Evolutionary conservation across 345 rosid species (phyloP).

Genomic region (Arabidopsis suecica): DNA sequence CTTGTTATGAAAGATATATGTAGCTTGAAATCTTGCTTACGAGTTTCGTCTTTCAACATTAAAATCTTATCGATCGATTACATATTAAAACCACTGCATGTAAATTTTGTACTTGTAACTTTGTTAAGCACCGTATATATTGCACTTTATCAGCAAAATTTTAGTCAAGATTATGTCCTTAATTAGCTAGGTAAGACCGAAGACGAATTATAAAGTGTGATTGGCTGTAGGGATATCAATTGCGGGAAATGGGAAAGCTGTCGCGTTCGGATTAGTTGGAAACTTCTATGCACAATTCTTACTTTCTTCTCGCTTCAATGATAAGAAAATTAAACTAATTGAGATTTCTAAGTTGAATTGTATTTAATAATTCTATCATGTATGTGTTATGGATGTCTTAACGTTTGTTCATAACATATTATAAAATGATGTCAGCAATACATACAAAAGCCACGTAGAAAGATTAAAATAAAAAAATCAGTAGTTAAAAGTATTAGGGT

Average conservation of each 20-base stretch:
- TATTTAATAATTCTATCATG: not conserved
- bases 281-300: slow-evolving; percentile 15
- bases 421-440: slow-evolving; percentile 21
- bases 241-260: slow-evolving; percentile 1
- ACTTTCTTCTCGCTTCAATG: not conserved
- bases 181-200: not conserved
- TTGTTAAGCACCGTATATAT: slow-evolving; percentile 12
- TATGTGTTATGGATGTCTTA: not conserved
- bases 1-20: slow-evolving; percentile 21
- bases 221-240: slow-evolving; percentile 13
- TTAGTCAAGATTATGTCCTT: not conserved
- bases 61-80: not conserved
- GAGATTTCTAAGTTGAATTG: not conserved
- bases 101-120: not conserved
- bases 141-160: not conserved
- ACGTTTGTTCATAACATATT: slow-evolving; percentile 3
- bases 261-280: slow-evolving; percentile 39
- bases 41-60: not conserved
- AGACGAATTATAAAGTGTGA: slow-evolving; percentile 5
- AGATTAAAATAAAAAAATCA: slow-evolving; percentile 4
- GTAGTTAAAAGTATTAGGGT: slow-evolving; percentile 37
- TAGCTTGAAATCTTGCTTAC: slow-evolving; percentile 7
- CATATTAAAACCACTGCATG: not conserved
- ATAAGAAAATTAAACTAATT: too few relatives aligned
- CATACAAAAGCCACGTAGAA: slow-evolving; percentile 27